Evolutionary conservation across 768 basidiomycete genomes (phyloP), one percentile per base, ranked within the genome.

Genomic region (Termitomyces sp.): DNA sequence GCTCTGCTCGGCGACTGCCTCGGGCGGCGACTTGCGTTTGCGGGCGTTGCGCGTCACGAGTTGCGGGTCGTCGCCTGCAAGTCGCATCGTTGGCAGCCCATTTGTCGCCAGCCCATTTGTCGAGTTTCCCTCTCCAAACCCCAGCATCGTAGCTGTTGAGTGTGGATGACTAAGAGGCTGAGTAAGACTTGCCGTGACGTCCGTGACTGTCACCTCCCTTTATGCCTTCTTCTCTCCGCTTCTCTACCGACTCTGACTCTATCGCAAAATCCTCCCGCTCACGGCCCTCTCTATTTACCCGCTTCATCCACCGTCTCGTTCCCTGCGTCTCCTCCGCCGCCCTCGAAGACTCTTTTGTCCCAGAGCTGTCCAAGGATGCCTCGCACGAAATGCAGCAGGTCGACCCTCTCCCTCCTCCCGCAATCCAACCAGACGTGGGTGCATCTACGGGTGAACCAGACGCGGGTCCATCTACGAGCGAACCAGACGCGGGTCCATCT

Each of bases 11-110:
- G 17, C 9, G 17, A 6, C 37, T 0, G 25, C 7, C 6, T 48
- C 47, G 9, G 32, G 12, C 2, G 87, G 86, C 0, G 87, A 66
- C 70, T 91, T 91, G 64, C 89, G 82, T 68, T 91, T 91, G 57
- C 87, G 79, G 32, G 76, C 66, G 11, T 73, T 57, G 45, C 82
- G 78, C 37, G 25, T 27, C 16, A 40, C 78, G 75, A 42, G 72
- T 74, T 69, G 76, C 53, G 71, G 79, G 50, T 87, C 85, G 43
- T 87, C 86, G 65, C 83, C 80, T 5, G 44, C 32, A 40, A 89
- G 78, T 64, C 86, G 82, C 81, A 85, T 82, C 21, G 77, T 69
- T 31, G 69, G 59, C 48, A 41, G 63, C 54, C 64, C 65, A 5
- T 53, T 31, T n/a, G n/a, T n/a, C n/a, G n/a, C n/a, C n/a, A n/a